A percentile compares a stretch with the other conserved stretches of the same genome.
phyloP scores from a whole-genome alignment of 176 grass and related monocot genomes.

The Elymus sibiricus region DNA sequence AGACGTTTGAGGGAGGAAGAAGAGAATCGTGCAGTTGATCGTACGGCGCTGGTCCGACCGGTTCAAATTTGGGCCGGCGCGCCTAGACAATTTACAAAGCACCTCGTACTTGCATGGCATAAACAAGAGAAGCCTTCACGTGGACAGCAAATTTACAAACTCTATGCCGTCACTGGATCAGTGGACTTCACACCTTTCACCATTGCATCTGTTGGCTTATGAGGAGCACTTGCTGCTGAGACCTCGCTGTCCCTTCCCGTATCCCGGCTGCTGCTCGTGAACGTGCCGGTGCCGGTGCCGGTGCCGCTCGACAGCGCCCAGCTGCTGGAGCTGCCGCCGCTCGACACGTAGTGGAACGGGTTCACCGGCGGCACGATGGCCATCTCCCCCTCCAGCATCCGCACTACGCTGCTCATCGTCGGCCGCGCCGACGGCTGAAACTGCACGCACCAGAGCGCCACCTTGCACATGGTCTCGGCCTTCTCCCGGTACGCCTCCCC shows the following conservation, averaged over 20 bases:
- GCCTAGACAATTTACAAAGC: no score
- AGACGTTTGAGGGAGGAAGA: no score
- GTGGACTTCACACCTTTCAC: not conserved
- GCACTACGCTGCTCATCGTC: conserved; percentile 57
- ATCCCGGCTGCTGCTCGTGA: not conserved
- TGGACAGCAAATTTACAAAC: no score
- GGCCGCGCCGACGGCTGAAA: conserved; percentile 54
- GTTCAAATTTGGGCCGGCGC: no score
- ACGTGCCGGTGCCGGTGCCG: not conserved
- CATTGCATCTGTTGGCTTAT: not conserved
- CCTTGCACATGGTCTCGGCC: conserved; percentile 68
- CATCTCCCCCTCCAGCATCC: conserved; percentile 75
- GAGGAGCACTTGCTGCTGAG: not conserved
- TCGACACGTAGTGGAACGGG: conserved; percentile 52
- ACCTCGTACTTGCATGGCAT: no score
- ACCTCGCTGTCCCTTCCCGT: not conserved
- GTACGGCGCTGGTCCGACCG: no score
- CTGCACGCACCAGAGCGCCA: conserved; percentile 76
- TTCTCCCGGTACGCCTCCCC: conserved; percentile 29
- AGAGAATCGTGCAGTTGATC: no score
- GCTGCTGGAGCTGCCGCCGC: not conserved
- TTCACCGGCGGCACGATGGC: conserved; percentile 56
- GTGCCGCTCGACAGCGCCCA: conserved; percentile 1
- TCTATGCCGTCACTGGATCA: not conserved
- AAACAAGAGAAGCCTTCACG: no score